Percentiles rank a stretch among this genome's conserved stretches.
Conservation (phyloP, 2,329 filamentous ascomycete species). For the Botrytis aclada region DNA sequence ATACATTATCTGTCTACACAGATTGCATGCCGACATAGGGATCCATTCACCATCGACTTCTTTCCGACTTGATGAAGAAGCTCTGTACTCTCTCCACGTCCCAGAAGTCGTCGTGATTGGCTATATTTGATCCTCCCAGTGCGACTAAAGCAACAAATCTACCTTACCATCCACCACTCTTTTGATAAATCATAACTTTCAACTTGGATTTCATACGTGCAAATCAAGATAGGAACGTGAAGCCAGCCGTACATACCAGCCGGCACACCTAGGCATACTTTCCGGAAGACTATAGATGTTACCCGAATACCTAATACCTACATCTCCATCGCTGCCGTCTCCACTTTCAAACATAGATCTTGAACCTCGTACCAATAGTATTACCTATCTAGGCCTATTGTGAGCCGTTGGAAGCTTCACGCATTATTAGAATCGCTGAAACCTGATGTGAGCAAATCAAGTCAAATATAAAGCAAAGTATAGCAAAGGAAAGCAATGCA, state of each 20-base stretch:
- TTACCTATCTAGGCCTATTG: not conserved
- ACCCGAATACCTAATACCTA: not conserved
- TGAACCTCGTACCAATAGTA: not conserved
- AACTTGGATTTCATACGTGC: not conserved
- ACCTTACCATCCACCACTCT: not conserved
- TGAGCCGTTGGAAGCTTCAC: not conserved
- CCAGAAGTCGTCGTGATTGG: not conserved
- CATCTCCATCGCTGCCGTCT: not conserved
- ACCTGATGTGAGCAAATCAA: slow-evolving; percentile 1
- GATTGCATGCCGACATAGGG: not conserved
- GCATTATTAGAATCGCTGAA: not conserved
- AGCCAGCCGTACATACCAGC: not conserved
- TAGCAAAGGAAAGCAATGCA: not conserved
- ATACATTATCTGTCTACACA: not conserved
- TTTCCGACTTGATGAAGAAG: not conserved
- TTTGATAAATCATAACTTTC: not conserved
- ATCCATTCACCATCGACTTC: not conserved
- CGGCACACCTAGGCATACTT: not conserved
- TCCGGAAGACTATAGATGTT: slow-evolving; percentile 7
- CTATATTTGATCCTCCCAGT: not conserved
- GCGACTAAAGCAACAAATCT: not conserved
- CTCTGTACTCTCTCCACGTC: not conserved
- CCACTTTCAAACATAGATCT: slow-evolving; percentile 7
- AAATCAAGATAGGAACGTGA: not conserved
- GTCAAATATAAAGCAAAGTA: not conserved